phyloP scores from a whole-genome alignment of 108 stramenopile species.

The Epithemia pelagica region DNA sequence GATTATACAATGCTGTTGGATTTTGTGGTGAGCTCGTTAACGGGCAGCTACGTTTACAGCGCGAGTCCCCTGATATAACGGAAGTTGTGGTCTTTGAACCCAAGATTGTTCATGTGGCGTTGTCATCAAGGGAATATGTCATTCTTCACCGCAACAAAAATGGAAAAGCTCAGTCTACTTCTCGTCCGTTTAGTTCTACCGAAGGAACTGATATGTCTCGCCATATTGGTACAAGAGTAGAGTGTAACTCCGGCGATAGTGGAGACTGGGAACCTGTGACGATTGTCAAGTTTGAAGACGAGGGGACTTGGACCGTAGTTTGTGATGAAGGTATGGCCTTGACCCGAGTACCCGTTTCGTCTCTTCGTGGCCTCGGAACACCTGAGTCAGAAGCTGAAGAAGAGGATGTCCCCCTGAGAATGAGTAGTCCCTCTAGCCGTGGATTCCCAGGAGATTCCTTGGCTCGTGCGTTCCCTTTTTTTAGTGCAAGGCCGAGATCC shows the following conservation, averaged over 20 bases:
- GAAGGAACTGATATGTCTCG: not conserved
- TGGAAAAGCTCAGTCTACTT: not conserved
- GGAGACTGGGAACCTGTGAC: not conserved
- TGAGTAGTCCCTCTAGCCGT: not conserved
- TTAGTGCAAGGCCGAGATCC: conserved; percentile 6
- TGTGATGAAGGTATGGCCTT: not conserved
- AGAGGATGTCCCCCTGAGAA: not conserved
- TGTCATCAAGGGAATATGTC: conserved; percentile 25
- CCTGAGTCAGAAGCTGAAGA: not conserved
- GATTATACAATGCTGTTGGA: conserved; percentile 20
- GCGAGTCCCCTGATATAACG: not conserved
- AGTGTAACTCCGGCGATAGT: not conserved
- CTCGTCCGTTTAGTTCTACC: not conserved
- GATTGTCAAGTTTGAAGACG: not conserved
- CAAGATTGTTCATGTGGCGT: conserved; percentile 13
- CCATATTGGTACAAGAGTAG: not conserved
- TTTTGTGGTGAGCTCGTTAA: not conserved
- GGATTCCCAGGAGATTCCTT: not conserved
- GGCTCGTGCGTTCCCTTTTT: conserved; percentile 14
- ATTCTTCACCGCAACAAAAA: conserved; percentile 15
- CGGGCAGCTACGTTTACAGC: not conserved
- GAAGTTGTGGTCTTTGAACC: conserved; percentile 23
- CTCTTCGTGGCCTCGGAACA: not conserved
- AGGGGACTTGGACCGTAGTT: not conserved
- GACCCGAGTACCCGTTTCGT: not conserved